phyloP scores from a whole-genome alignment of 305 asterid species.

The Rubia tinctorum region DNA sequence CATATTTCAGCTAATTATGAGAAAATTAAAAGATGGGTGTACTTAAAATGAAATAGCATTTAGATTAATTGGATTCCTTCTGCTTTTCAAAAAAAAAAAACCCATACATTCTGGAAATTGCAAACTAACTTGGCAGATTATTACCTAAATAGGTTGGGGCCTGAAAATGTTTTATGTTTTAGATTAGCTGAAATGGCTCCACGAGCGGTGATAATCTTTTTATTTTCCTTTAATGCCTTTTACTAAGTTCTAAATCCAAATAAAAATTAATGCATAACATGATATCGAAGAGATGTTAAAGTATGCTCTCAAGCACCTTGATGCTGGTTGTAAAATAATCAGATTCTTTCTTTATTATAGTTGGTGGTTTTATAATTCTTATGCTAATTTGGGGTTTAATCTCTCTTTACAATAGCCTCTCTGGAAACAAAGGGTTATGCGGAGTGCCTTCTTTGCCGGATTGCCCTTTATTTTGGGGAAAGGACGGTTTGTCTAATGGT shows the following conservation, averaged over 20 bases:
- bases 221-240: not conserved
- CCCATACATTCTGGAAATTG: not conserved
- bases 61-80: not conserved
- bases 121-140: not conserved
- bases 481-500: conserved; percentile 73
- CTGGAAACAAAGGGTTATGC: conserved; percentile 83
- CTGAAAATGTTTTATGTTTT: not conserved
- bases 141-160: not conserved
- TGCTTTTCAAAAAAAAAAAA: not conserved
- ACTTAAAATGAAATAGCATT: not conserved
- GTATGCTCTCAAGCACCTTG: not conserved
- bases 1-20: not conserved
- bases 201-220: not conserved
- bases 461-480: conserved; percentile 86
- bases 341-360: not conserved
- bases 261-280: not conserved
- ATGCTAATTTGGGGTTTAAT: conserved; percentile 17
- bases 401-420: conserved; percentile 51
- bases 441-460: conserved; percentile 81
- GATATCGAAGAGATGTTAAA: not conserved
- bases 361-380: not conserved
- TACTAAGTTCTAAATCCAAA: conserved; percentile 1
- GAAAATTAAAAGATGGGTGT: not conserved
- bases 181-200: not conserved
- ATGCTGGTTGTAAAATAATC: not conserved